Evolutionary conservation across 176 grass and related monocot species (phyloP).

Genomic region (Triticum timopheevii): DNA sequence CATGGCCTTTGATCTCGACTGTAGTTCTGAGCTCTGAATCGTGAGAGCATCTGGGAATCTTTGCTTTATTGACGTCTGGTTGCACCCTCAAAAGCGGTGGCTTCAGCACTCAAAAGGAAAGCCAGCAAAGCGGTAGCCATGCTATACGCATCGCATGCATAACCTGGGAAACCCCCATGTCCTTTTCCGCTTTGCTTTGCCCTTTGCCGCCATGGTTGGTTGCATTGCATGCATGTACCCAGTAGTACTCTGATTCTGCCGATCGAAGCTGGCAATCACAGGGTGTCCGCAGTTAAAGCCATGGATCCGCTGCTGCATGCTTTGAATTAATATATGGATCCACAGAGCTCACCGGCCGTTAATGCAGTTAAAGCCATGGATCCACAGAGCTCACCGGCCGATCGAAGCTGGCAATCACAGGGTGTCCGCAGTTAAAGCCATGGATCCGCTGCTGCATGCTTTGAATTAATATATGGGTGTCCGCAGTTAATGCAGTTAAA

Average conservation of each 20-base stretch:
- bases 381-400: too few species aligned
- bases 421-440: too few species aligned
- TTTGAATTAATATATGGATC: too few species aligned
- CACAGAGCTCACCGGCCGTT: too few species aligned
- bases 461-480: too few species aligned
- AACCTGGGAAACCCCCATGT: background rate
- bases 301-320: background rate
- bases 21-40: background rate
- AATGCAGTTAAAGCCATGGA: too few species aligned
- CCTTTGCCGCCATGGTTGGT: background rate
- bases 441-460: too few species aligned
- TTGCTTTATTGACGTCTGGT: constrained; percentile 39
- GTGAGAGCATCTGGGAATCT: constrained; percentile 33
- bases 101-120: background rate
- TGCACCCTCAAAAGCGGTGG: constrained; percentile 2
- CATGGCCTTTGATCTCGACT: too few species aligned
- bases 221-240: background rate
- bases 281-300: background rate
- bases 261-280: background rate
- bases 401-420: too few species aligned
- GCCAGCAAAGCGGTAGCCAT: background rate
- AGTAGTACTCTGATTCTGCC: background rate
- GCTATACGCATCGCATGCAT: background rate
- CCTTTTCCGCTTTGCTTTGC: background rate
- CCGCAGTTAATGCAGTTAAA: too few species aligned